Conservation (phyloP, 2,329 filamentous ascomycete species). For the Aureobasidium musti region DNA sequence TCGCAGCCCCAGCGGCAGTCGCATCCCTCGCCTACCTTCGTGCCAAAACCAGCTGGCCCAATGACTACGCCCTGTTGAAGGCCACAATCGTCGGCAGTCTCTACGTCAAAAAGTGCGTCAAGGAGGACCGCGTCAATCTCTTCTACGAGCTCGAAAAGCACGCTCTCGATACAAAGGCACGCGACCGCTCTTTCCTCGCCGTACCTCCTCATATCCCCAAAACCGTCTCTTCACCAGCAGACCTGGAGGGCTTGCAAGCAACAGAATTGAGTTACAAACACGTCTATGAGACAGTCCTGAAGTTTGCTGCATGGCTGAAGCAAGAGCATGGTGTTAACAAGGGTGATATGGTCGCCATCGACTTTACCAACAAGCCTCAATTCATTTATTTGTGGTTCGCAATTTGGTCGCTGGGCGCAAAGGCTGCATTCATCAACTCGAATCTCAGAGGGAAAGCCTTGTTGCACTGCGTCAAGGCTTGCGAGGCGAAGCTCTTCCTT, state of each 20-base stretch:
- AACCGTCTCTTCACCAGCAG: constrained; percentile 32
- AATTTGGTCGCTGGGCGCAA: constrained; percentile 79
- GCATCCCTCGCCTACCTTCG: constrained; percentile 77
- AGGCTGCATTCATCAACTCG: constrained; percentile 86
- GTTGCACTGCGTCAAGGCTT: constrained; percentile 70
- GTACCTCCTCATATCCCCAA: constrained; percentile 37
- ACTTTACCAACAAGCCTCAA: constrained; percentile 78
- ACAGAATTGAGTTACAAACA: constrained; percentile 72
- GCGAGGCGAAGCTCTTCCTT: constrained; percentile 66
- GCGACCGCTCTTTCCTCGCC: constrained; percentile 38
- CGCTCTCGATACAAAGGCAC: constrained; percentile 58
- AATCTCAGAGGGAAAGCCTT: constrained; percentile 72
- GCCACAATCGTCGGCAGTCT: constrained; percentile 46
- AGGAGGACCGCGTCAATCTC: constrained; percentile 62
- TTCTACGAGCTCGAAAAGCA: constrained; percentile 75
- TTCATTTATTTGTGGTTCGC: constrained; percentile 76
- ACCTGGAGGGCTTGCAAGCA: constrained; percentile 17
- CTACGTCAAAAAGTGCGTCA: constrained; percentile 51
- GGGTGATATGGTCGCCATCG: constrained; percentile 75
- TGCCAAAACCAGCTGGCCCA: constrained; percentile 65
- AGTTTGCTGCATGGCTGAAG: constrained; percentile 75
- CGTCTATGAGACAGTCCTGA: constrained; percentile 68
- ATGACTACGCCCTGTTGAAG: constrained; percentile 64
- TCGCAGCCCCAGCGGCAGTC: constrained; percentile 52
- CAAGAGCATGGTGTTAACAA: constrained; percentile 63